Conservation (phyloP, 495 filamentous ascomycete genomes). For the Penicillium coprophilum region DNA sequence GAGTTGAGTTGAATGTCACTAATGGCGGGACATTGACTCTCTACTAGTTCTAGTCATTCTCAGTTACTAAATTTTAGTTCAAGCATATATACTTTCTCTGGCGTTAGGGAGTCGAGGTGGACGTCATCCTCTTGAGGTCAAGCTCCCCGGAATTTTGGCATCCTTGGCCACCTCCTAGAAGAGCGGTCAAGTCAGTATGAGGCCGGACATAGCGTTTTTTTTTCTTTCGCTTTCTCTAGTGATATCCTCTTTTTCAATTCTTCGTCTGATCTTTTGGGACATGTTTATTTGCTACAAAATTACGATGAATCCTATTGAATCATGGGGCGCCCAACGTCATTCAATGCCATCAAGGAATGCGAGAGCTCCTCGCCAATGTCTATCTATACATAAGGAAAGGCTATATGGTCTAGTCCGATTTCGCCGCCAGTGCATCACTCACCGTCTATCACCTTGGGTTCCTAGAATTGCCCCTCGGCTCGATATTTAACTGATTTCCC, state of each 20-base stretch:
- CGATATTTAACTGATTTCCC: conserved; percentile 19
- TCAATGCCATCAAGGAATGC: conserved; percentile 10
- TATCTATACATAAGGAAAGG: neutral
- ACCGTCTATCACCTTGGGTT: conserved; percentile 13
- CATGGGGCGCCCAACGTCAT: conserved; percentile 18
- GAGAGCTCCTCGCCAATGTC: conserved; percentile 8
- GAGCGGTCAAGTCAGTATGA: neutral
- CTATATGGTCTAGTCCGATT: neutral
- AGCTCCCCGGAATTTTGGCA: neutral
- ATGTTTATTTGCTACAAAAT: neutral
- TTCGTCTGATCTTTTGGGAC: neutral
- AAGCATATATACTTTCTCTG: neutral
- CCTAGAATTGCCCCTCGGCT: conserved; percentile 7
- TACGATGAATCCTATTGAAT: neutral
- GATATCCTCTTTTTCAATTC: neutral
- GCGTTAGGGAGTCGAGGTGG: neutral
- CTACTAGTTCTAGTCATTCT: neutral
- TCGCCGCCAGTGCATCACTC: conserved; percentile 14
- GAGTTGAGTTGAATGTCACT: neutral
- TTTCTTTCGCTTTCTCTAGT: too few relatives aligned
- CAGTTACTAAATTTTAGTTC: neutral
- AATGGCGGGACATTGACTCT: neutral
- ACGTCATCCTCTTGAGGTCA: neutral
- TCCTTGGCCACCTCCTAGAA: neutral
- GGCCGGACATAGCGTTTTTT: neutral